Evolutionary conservation across 805 yeast genomes (phyloP).

Genomic region (Spencermartinsiella europaea): DNA sequence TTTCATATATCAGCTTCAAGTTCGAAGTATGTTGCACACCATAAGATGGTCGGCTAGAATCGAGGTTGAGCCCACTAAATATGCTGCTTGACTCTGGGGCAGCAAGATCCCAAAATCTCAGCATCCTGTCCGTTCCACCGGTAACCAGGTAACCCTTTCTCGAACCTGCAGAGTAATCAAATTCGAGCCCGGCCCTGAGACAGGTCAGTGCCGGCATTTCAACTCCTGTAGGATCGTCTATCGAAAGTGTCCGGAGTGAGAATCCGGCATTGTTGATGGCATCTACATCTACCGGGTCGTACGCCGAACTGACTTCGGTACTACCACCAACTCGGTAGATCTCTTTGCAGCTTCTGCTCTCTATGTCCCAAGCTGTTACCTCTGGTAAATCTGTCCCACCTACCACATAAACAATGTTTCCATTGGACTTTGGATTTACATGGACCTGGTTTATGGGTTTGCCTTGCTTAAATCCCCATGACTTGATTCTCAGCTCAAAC

Average conservation of each 20-base stretch:
- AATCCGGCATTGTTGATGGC: neutral
- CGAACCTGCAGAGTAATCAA: constrained; percentile 6
- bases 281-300: constrained; percentile 11
- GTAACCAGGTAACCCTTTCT: constrained; percentile 24
- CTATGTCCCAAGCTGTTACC: constrained; percentile 71
- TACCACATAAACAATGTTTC: constrained; percentile 47
- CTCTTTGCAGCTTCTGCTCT: constrained; percentile 52
- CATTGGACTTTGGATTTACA: constrained; percentile 41
- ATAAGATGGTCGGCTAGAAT: constrained; percentile 18
- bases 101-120: constrained; percentile 35
- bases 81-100: constrained; percentile 30
- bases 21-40: constrained; percentile 31
- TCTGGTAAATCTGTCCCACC: constrained; percentile 64
- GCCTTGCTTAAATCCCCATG: constrained; percentile 51
- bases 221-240: neutral
- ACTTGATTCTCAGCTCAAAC: constrained; percentile 53
- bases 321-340: constrained; percentile 28
- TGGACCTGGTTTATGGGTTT: constrained; percentile 46
- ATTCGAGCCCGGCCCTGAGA: constrained; percentile 10
- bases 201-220: neutral
- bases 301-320: constrained; percentile 9
- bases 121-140: constrained; percentile 30
- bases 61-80: constrained; percentile 30
- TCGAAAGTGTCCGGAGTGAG: neutral
- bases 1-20: constrained; percentile 41